phyloP scores from a whole-genome alignment of 2,329 filamentous ascomycete species.

The Albophoma yamanashiensis region DNA sequence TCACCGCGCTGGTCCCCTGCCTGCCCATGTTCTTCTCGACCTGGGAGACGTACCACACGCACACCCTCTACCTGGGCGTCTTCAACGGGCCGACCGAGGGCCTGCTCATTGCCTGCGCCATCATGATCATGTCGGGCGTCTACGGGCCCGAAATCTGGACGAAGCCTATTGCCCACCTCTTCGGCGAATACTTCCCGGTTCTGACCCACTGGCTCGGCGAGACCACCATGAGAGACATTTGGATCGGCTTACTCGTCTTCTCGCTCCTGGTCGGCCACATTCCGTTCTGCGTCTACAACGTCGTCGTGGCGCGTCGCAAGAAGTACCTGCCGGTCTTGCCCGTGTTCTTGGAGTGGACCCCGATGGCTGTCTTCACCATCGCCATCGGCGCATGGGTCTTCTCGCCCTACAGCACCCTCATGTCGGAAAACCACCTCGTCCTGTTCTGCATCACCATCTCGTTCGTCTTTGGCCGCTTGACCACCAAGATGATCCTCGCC shows the following conservation, averaged over 20 bases:
- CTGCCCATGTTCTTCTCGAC: slow-evolving; percentile 99
- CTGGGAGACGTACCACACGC: slow-evolving; percentile 98
- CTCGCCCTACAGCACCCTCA: slow-evolving; percentile 74
- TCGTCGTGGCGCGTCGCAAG: slow-evolving; percentile 62
- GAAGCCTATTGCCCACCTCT: slow-evolving; percentile 56
- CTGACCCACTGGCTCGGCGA: slow-evolving; percentile 53
- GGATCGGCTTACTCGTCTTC: slow-evolving; percentile 61
- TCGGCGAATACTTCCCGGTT: slow-evolving; percentile 44
- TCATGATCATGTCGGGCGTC: slow-evolving; percentile 81
- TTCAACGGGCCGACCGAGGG: slow-evolving; percentile 98
- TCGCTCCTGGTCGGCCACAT: slow-evolving; percentile 65
- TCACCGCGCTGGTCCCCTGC: slow-evolving; percentile 84
- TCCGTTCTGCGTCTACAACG: slow-evolving; percentile 82
- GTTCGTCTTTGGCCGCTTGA: slow-evolving; percentile 97
- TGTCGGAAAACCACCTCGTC: slow-evolving; percentile 76
- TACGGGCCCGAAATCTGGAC: slow-evolving; percentile 86
- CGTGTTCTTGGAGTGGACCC: slow-evolving; percentile 87
- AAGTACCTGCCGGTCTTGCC: slow-evolving; percentile 66
- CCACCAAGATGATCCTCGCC: slow-evolving; percentile 96
- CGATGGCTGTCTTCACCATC: slow-evolving; percentile 71
- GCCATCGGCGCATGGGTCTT: slow-evolving; percentile 77
- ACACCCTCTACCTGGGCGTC: slow-evolving; percentile 90
- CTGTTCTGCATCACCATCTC: slow-evolving; percentile 89
- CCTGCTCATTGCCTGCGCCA: slow-evolving; percentile 71
- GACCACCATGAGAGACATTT: slow-evolving; percentile 74